Conservation (phyloP, 2,329 filamentous ascomycete species). For the Macrophomina tecta region DNA sequence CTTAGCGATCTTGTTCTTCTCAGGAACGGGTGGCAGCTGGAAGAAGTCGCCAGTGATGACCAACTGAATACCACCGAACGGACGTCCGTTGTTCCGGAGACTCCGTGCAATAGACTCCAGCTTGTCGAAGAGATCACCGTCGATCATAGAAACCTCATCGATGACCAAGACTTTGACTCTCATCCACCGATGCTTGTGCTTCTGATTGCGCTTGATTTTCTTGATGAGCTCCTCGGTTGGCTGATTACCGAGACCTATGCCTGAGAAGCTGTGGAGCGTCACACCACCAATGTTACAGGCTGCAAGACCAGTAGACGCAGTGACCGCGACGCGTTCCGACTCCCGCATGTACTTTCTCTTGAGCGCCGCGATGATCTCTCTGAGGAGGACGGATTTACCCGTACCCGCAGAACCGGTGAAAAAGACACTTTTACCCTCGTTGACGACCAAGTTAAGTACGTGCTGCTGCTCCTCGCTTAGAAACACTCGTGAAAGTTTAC, state of each 20-base stretch:
- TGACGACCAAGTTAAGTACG: constrained; percentile 81
- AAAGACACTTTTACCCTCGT: constrained; percentile 86
- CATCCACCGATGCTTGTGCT: constrained; percentile 88
- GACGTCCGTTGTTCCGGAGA: constrained; percentile 86
- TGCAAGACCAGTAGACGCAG: constrained; percentile 92
- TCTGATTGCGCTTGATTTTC: constrained; percentile 87
- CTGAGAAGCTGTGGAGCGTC: constrained; percentile 93
- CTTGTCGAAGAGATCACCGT: constrained; percentile 96
- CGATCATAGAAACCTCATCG: constrained; percentile 98
- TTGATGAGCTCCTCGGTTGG: constrained; percentile 78
- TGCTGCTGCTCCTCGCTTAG: constrained; percentile 86
- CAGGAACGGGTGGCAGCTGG: constrained; percentile 91
- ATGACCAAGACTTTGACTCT: constrained; percentile 86
- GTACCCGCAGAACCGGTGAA: constrained; percentile 97
- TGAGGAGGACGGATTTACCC: constrained; percentile 94
- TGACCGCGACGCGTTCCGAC: constrained; percentile 86
- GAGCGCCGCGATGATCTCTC: constrained; percentile 83
- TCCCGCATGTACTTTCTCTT: constrained; percentile 78
- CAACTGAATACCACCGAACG: constrained; percentile 95
- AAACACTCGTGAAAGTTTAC: constrained; percentile 63
- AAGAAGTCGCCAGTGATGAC: constrained; percentile 98
- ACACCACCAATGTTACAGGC: constrained; percentile 97
- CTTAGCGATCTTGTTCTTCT: constrained; percentile 73
- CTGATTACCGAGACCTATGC: constrained; percentile 94
- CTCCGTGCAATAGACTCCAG: constrained; percentile 84